Base-by-base conservation (phyloP, 2,329 filamentous ascomycete genomes). In the Fusarium sambucinum region DNA sequence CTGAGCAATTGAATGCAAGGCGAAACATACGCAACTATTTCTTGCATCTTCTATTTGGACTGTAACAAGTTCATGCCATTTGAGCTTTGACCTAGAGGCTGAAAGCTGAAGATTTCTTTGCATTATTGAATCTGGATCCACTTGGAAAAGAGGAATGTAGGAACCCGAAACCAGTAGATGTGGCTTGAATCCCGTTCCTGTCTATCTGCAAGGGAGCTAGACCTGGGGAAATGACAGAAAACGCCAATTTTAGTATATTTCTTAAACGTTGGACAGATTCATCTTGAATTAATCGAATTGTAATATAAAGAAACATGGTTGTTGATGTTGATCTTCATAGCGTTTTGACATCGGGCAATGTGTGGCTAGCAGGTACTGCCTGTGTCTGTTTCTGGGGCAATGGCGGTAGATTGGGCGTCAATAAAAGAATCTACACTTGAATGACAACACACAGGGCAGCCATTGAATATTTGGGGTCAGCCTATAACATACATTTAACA, bases 321-420 rank as follows among this genome's bases (percentile, higher is more conserved):
- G 45, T 56, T 38, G 19, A 55, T 51, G 54, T 55, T 65, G 37
- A 60, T 51, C 61, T 56, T 47, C 16, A 61, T 68, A 60, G 21
- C 35, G 33, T 59, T 51, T 59, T 41, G 50, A 57, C 9, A 16
- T 40, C 25, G 46, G 37, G 33, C 46, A 41, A 47, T 48, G 62
- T 46, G 67, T 63, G 63, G 59, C 59, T 61, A n/a, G 14, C 32
- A 33, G 32, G 32, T 33, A 19, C 35, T 74, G 73, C 74, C 72
- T 74, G 69, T 37, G n/a, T 59, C 54, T 71, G 72, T 74, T 74
- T 74, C 73, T 74, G 69, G 68, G 70, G 72, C 72, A 74, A 74
- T 74, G 71, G 42, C 38, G 53, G 64, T 29, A 68, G 69, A 66
- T 74, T 72, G 69, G 72, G 72, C 72, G 71, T 72, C 69, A 73